Conservation (phyloP, 441 rosid species). For the Manihot esculenta region DNA sequence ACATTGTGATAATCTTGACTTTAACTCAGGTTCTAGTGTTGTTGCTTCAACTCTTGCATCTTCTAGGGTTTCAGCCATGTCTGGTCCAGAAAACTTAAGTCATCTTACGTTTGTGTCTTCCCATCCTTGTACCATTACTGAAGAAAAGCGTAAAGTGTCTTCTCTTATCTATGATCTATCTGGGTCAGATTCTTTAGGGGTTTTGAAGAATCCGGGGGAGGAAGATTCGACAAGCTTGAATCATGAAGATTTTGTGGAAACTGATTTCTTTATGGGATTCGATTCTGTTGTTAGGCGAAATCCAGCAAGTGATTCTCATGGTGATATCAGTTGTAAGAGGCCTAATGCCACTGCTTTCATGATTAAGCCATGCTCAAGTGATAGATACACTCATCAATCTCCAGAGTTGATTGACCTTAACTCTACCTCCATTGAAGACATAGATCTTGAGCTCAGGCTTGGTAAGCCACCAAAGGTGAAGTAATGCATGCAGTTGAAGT, state of each 20-base stretch:
- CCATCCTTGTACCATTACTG: slow-evolving; percentile 10
- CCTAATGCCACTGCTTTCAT: slow-evolving; percentile 26
- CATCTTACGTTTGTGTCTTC: slow-evolving; percentile 21
- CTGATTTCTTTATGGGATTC: slow-evolving; percentile 48
- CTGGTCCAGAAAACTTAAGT: slow-evolving; percentile 24
- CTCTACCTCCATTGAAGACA: slow-evolving; percentile 45
- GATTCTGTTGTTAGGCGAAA: slow-evolving; percentile 28
- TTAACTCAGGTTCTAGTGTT: slow-evolving; percentile 15
- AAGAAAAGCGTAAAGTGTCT: slow-evolving; percentile 17
- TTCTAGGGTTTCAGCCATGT: slow-evolving; percentile 39
- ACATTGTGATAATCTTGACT: slow-evolving; percentile 27
- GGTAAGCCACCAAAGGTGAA: slow-evolving; percentile 50
- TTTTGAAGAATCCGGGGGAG: slow-evolving; percentile 14
- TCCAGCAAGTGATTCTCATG: slow-evolving; percentile 14
- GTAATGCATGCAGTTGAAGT: slow-evolving; percentile 16
- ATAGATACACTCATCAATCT: slow-evolving; percentile 21
- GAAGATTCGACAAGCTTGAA: slow-evolving; percentile 8
- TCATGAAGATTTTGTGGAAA: slow-evolving; percentile 31
- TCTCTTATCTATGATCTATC: background rate
- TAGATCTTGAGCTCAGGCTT: slow-evolving; percentile 97
- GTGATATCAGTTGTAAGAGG: slow-evolving; percentile 34
- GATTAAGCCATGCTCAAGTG: slow-evolving; percentile 23
- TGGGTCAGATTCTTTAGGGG: slow-evolving; percentile 14
- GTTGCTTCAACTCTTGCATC: slow-evolving; percentile 28
- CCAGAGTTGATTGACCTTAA: slow-evolving; percentile 35